phyloP scores from a whole-genome alignment of 2,329 filamentous ascomycete species.

The Pseudogymnoascus sp. region DNA sequence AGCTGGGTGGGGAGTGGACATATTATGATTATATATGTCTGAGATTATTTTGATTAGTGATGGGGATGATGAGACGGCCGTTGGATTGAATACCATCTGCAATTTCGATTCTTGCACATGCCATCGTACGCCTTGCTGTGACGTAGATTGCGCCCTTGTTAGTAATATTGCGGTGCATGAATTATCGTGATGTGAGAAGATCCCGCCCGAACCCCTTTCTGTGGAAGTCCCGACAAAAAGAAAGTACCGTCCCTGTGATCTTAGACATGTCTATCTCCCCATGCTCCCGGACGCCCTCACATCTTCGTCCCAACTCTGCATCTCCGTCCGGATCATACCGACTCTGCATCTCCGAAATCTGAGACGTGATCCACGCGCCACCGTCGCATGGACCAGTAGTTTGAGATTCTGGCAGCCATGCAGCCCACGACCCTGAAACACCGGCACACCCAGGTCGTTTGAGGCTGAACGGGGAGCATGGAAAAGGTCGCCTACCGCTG shows the following conservation, averaged over 20 bases:
- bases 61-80: background rate
- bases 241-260: background rate
- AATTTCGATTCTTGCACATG: background rate
- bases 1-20: background rate
- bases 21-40: background rate
- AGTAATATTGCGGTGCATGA: background rate
- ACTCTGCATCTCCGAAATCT: background rate
- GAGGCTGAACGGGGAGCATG: background rate
- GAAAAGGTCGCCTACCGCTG: background rate
- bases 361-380: background rate
- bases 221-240: background rate
- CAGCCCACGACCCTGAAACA: background rate
- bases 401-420: background rate
- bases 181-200: background rate
- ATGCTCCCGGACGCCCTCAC: background rate
- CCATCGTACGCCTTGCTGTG: background rate
- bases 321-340: background rate
- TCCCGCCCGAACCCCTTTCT: background rate
- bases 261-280: background rate
- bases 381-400: background rate
- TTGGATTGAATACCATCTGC: background rate
- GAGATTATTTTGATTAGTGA: background rate
- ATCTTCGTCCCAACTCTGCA: background rate
- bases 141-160: background rate
- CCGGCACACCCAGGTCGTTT: background rate